Evolutionary conservation across 2,329 filamentous ascomycete genomes (phyloP), one percentile per base, ranked within the genome.

Genomic region (Gliomastix tumulicola): DNA sequence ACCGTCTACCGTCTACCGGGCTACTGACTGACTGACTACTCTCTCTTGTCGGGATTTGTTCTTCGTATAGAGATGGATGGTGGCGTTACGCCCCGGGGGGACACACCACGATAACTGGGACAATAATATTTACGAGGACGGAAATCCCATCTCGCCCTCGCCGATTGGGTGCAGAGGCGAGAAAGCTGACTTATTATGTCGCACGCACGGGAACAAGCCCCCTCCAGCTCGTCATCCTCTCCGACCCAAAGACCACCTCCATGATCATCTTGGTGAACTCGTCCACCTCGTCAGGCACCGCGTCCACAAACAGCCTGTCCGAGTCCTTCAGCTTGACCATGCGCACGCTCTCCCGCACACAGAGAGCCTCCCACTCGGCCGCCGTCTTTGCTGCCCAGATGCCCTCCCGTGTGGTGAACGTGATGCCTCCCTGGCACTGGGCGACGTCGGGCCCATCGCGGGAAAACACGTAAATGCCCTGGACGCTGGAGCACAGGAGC

Each of bases 321-420:
- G 17, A 13, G 13, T 28, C 25, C 17, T 13, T n/a, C 10, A 28
- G 25, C 7, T 39, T 39, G 32, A 47, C 6, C 4, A 48, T 45
- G 3, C 45, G 43, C 6, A 45, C 30, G 7, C 36, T 44, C 5
- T 21, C 35, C 19, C 48, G 43, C 6, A 43, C 43, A 16, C 45
- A 48, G 27, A 39, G 31, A 7, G 33, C 39, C 4, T 35, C 44
- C 51, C 51, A 54, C 2, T 39, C 31, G 8, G 35, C 38, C 3
- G 51, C 48, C 3, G 45, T 39, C 8, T 34, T 18, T 0, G 50
- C 53, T 15, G 51, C 48, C 55, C 55, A 57, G 3, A 53, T 37
- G 2, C 53, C 55, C 11, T 38, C 41, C 11, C 49, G 42, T 2
- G 44, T 49, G 3, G 54, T 55, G 21, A 54, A 44, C 34, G 30